Conservation (phyloP, 768 basidiomycete species). For the Phallus indusiatus region DNA sequence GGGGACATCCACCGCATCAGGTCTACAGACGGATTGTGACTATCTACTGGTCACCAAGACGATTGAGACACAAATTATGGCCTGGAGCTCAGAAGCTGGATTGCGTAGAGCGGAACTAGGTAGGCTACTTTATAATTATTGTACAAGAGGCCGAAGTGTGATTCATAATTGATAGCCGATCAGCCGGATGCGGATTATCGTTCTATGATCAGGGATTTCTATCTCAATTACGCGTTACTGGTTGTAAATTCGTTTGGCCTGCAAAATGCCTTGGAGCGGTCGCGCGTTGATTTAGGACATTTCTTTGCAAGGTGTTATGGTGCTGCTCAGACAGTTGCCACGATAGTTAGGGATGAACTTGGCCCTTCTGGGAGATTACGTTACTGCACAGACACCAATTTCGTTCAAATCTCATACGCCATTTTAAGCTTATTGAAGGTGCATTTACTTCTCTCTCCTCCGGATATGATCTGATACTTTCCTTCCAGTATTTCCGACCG, state of each 20-base stretch:
- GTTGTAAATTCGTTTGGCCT: conserved; percentile 94
- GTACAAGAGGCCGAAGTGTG: background rate
- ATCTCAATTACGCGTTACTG: conserved; percentile 77
- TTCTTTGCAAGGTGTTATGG: conserved; percentile 77
- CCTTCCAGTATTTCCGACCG: conserved; percentile 61
- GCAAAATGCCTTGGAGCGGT: conserved; percentile 86
- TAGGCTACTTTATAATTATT: background rate
- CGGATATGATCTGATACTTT: background rate
- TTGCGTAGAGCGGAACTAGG: conserved; percentile 1
- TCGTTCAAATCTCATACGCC: conserved; percentile 88
- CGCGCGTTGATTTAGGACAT: conserved; percentile 63
- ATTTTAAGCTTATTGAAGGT: conserved; percentile 90
- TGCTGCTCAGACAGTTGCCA: conserved; percentile 59
- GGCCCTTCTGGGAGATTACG: conserved; percentile 68
- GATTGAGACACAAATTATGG: conserved; percentile 67
- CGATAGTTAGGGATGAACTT: conserved; percentile 67
- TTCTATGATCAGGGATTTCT: conserved; percentile 53
- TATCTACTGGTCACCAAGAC: conserved; percentile 78
- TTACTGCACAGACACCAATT: conserved; percentile 85
- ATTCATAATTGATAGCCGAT: background rate
- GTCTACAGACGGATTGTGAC: conserved; percentile 75
- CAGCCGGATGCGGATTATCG: conserved; percentile 24
- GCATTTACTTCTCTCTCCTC: conserved; percentile 14
- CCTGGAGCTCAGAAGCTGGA: conserved; percentile 48
- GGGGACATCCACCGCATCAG: conserved; percentile 67